Evolutionary conservation across 2,329 filamentous ascomycete species (phyloP), one percentile per base, ranked within the genome.

Genomic region (Colletotrichum simmondsii): DNA sequence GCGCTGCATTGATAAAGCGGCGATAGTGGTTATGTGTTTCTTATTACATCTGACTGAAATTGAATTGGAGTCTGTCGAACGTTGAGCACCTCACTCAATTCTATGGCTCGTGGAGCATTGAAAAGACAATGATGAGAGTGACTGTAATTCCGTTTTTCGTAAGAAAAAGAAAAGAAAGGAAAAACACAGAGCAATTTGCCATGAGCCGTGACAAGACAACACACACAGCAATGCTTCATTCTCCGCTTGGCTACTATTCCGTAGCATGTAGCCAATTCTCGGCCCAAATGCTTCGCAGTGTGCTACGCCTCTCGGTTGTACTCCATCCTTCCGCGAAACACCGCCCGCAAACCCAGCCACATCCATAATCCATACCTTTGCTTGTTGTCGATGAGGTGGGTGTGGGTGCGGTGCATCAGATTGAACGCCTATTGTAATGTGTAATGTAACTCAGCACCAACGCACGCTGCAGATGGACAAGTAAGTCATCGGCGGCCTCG

Each of bases 291-390:
- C 42, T n/a, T 56, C 22, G 28, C 24, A 56, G 2, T 16, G 53
- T 24, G 53, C 11, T 28, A 24, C 11, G 53, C 53, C 26, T 56
- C 22, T 19, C 53, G 53, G n/a, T 54, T 7, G 19, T 64, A 14
- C 30, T 64, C 19, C 12, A 12, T 35, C 49, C 49, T 30, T 26
- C 49, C 16, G 22, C 30, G 4, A 7, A 26, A 16, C 60, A 42
- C 49, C 66, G 60, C 49, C 49, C 16, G 37, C 42, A 46, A 68
- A 57, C 37, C 16, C 49, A 68, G 65, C 65, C 65, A 56, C 65
- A 56, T 8, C 26, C 4, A 30, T 61, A 16, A 32, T 32, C 30
- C 30, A 32, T 32, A 32, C 30, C 65, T 35, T 26, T n/a, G 37
- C 54, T 24, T n/a, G 28, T 57, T 42, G 37, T 49, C 46, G 16